Conservation (phyloP, 2,329 filamentous ascomycete genomes). For the Fusarium incarnatum region DNA sequence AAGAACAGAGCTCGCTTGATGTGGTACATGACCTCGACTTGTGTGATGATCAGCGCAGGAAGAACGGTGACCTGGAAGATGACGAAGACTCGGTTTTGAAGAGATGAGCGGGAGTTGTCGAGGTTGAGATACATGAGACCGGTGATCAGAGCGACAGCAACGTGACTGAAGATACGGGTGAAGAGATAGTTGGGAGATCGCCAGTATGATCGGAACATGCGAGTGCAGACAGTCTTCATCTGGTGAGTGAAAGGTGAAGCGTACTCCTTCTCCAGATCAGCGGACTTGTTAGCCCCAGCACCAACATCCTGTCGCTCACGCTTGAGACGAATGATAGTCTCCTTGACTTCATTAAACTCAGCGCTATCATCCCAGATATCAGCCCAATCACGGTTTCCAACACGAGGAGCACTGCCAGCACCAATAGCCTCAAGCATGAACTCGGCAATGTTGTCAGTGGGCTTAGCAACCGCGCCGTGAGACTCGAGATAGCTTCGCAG, state of each 20-base stretch:
- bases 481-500: conserved; percentile 73
- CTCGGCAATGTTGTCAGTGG: conserved; percentile 72
- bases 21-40: conserved; percentile 85
- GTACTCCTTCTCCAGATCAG: conserved; percentile 76
- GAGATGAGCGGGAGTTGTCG: conserved; percentile 77
- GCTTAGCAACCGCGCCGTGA: conserved; percentile 69
- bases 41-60: conserved; percentile 83
- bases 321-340: conserved; percentile 75
- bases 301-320: conserved; percentile 61
- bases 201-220: conserved; percentile 85
- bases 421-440: conserved; percentile 90
- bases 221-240: conserved; percentile 77
- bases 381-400: conserved; percentile 82
- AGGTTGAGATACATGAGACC: conserved; percentile 84
- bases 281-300: conserved; percentile 60
- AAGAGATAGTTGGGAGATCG: conserved; percentile 90
- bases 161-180: conserved; percentile 86
- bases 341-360: conserved; percentile 75
- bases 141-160: conserved; percentile 80
- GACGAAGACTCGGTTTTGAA: conserved; percentile 89
- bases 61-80: conserved; percentile 91
- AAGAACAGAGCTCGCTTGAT: conserved; percentile 84
- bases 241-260: conserved; percentile 85
- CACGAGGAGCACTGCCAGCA: conserved; percentile 76
- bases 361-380: conserved; percentile 81